These are phyloP conservation scores for Neoascochyta sp. DNA, from an alignment of 2,329 filamentous ascomycete species.

Conservation along the genomic window DNA sequence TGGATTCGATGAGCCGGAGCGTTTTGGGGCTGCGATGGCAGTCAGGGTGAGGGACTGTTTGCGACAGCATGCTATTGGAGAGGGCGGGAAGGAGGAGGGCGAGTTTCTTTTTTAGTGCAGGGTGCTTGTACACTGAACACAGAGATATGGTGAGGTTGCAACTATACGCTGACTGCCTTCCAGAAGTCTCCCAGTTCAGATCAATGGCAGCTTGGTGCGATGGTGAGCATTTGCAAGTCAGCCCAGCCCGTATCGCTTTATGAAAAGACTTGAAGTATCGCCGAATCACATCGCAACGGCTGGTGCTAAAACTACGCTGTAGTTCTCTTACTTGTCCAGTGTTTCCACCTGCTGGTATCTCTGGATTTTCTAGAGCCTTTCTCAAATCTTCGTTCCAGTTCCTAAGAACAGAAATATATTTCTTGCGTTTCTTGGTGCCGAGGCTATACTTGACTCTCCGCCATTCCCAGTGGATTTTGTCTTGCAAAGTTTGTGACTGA, in stretches of 20 bases:
- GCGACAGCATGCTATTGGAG: conserved; percentile 4
- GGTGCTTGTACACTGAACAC: too few species aligned
- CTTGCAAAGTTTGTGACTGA: background rate
- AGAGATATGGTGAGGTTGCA: too few species aligned
- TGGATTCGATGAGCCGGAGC: conserved; percentile 2
- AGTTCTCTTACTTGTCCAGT: background rate
- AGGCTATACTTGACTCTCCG: conserved; percentile 5
- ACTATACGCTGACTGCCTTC: too few species aligned
- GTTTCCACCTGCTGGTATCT: conserved; percentile 1
- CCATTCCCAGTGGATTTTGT: conserved; percentile 7
- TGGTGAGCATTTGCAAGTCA: conserved; percentile 2
- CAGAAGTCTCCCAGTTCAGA: conserved; percentile 5
- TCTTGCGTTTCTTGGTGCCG: conserved; percentile 1
- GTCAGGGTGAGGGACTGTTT: conserved; percentile 8
- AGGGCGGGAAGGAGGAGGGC: conserved; percentile 1
- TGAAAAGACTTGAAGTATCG: conserved; percentile 1
- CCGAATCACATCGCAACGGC: background rate
- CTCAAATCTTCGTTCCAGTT: conserved; percentile 5
- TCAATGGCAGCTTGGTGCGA: conserved; percentile 3
- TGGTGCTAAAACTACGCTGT: conserved; percentile 1
- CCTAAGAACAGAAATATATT: conserved; percentile 1
- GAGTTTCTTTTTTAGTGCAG: conserved; percentile 1
- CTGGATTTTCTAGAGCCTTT: conserved; percentile 4
- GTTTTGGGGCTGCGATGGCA: conserved; percentile 7
- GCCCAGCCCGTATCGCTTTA: conserved; percentile 1